phyloP scores from a whole-genome alignment of 495 filamentous ascomycete genomes.

The Recurvomyces mirabilis region DNA sequence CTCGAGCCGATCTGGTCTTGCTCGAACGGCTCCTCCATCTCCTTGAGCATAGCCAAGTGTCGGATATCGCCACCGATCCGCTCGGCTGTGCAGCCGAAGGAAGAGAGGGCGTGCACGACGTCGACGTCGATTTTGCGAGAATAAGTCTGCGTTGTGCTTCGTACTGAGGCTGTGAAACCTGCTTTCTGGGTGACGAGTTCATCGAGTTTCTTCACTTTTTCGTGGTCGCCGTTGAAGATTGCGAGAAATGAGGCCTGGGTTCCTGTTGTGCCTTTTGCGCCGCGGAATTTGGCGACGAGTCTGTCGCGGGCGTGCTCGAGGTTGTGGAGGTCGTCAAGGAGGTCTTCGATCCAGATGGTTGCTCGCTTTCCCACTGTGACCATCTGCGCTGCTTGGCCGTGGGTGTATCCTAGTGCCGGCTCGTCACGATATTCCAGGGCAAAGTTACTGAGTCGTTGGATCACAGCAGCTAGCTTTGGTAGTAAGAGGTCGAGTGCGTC shows the following conservation, averaged over 20 bases:
- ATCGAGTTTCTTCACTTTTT: slow-evolving; percentile 62
- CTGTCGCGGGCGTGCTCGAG: slow-evolving; percentile 62
- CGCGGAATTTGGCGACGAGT: slow-evolving; percentile 59
- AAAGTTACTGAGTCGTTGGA: slow-evolving; percentile 68
- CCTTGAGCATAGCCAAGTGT: slow-evolving; percentile 66
- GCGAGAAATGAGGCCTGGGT: slow-evolving; percentile 70
- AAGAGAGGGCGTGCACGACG: slow-evolving; percentile 67
- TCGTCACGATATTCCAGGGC: slow-evolving; percentile 63
- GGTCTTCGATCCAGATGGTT: slow-evolving; percentile 76
- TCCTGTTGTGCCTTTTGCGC: slow-evolving; percentile 69
- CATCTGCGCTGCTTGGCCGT: slow-evolving; percentile 60
- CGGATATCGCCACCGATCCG: slow-evolving; percentile 65
- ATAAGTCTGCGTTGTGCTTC: slow-evolving; percentile 69
- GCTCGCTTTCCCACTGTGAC: slow-evolving; percentile 79
- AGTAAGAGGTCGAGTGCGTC: slow-evolving; percentile 66
- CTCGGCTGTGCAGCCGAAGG: slow-evolving; percentile 73
- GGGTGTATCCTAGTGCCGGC: slow-evolving; percentile 68
- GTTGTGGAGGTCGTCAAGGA: slow-evolving; percentile 76
- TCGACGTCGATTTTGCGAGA: slow-evolving; percentile 76
- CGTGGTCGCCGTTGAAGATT: slow-evolving; percentile 70
- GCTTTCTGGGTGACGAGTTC: slow-evolving; percentile 73
- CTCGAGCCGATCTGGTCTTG: slow-evolving; percentile 54
- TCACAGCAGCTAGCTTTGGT: slow-evolving; percentile 74
- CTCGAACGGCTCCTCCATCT: slow-evolving; percentile 90
- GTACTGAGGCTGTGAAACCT: slow-evolving; percentile 64